Evolutionary conservation across 1,139 yeast genomes (phyloP), one percentile per base, ranked within the genome.

Genomic region (Geotrichum restrictum): DNA sequence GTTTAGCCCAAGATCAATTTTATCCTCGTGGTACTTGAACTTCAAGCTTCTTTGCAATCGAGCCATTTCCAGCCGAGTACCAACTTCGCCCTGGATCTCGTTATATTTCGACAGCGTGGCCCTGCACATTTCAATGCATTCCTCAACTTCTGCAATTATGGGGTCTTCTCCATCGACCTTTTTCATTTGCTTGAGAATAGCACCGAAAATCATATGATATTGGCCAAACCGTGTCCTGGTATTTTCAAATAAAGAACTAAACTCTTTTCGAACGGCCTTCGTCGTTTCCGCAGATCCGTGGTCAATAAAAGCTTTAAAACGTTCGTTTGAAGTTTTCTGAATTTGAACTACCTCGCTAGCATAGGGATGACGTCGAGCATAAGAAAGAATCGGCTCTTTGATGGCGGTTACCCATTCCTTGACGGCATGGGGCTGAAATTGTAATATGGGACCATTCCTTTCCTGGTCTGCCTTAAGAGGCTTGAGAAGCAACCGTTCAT

Each of bases 171-270:
- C 21, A 32, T 40, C 39, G 11, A 44, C 36, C 34, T 49, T 51
- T 24, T 33, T 34, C 7, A 46, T 3, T 24, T 34, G 42, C 22
- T 46, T 44, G 24, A 34, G 31, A 4, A 47, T 53, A 5, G 34
- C 36, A 7, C 21, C 19, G 5, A 47, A 31, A 32, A 42, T 39
- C 38, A 48, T 29, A 14, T 32, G 38, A 18, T 54, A 54, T 21
- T 48, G 54, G 4, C 49, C 49, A 40, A 48, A 54, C 3, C 56
- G 44, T 10, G 49, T 54, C 13, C 54, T 39, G 8, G 56, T 49
- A 31, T 27, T 48, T 36, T 54, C 47, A 34, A 45, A 48, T 33
- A 54, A 32, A 4, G 48, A 40, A 21, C 48, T 43, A 24, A 54
- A 54, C 27, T 45, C 49, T 36, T 51, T 48, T 5, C 46, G 41